Evolutionary conservation across 1,284 basidiomycete species (phyloP).

Genomic region (Anthracocystis walkeri): DNA sequence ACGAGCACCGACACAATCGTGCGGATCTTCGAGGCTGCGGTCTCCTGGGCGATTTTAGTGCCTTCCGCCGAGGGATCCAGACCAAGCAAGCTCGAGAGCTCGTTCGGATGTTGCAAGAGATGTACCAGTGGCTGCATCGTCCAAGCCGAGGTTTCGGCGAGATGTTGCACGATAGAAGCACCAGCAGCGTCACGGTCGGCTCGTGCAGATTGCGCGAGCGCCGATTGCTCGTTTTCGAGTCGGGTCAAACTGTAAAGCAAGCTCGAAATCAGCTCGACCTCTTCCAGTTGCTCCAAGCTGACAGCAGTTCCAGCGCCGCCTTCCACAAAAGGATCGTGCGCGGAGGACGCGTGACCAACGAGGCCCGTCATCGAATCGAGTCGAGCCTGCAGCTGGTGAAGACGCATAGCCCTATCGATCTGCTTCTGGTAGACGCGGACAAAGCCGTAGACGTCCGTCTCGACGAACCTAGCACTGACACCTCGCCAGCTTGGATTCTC

Average conservation of each 20-base stretch:
- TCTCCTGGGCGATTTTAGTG: constrained; percentile 53
- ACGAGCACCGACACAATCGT: constrained; percentile 68
- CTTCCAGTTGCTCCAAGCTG: constrained; percentile 55
- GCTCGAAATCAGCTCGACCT: constrained; percentile 47
- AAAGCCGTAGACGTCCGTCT: constrained; percentile 85
- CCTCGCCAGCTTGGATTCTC: constrained; percentile 42
- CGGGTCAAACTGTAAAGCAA: constrained; percentile 52
- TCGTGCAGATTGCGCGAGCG: constrained; percentile 1
- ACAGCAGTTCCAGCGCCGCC: constrained; percentile 6
- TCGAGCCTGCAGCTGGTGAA: constrained; percentile 74
- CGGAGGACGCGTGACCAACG: constrained; percentile 76
- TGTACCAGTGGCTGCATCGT: constrained; percentile 86
- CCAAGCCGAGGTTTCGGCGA: constrained; percentile 25
- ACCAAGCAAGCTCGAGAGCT: constrained; percentile 83
- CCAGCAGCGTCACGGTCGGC: constrained; percentile 9
- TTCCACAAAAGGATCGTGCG: constrained; percentile 6
- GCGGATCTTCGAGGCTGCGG: constrained; percentile 72
- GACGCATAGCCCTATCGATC: constrained; percentile 79
- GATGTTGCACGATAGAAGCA: constrained; percentile 24
- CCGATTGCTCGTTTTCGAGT: constrained; percentile 30
- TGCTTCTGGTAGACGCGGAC: constrained; percentile 86
- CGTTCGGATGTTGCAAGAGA: constrained; percentile 88
- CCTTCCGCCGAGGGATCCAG: constrained; percentile 76
- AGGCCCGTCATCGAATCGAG: constrained; percentile 71
- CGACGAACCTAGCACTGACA: constrained; percentile 82